Conservation (phyloP, 768 basidiomycete genomes). For the Termitomyces sp. region DNA sequence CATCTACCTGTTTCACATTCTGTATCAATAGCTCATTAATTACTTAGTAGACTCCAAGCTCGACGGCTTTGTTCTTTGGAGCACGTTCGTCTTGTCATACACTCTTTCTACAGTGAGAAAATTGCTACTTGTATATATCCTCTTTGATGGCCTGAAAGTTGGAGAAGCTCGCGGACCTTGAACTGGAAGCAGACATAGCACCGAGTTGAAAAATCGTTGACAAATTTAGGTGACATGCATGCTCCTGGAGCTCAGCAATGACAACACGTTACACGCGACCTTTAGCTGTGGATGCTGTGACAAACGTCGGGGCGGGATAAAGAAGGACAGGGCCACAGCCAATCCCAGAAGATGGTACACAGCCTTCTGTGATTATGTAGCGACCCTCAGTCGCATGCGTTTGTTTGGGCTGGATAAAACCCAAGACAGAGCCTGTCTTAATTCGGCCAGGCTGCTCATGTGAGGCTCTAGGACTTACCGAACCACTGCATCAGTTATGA, state of each 20-base stretch:
- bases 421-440: not conserved
- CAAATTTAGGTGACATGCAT: not conserved
- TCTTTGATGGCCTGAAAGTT: not conserved
- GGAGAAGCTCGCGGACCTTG: not conserved
- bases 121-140: not conserved
- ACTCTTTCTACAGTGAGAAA: not conserved
- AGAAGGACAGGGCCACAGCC: not conserved
- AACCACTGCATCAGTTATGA: not conserved
- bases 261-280: not conserved
- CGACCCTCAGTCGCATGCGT: not conserved
- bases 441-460: not conserved
- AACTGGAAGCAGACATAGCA: not conserved
- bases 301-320: not conserved
- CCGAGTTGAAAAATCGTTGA: not conserved
- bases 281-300: slow-evolving; percentile 1
- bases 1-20: not conserved
- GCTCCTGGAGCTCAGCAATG: not conserved
- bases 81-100: not conserved
- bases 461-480: not conserved
- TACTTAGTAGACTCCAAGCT: not conserved
- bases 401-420: not conserved
- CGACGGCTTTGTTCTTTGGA: not conserved
- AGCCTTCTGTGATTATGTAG: not conserved
- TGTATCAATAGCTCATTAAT: slow-evolving; percentile 12
- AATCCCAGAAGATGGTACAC: not conserved